Base-by-base conservation (phyloP, 2,329 filamentous ascomycete genomes). In the Phaeosphaeriaceae sp. region DNA sequence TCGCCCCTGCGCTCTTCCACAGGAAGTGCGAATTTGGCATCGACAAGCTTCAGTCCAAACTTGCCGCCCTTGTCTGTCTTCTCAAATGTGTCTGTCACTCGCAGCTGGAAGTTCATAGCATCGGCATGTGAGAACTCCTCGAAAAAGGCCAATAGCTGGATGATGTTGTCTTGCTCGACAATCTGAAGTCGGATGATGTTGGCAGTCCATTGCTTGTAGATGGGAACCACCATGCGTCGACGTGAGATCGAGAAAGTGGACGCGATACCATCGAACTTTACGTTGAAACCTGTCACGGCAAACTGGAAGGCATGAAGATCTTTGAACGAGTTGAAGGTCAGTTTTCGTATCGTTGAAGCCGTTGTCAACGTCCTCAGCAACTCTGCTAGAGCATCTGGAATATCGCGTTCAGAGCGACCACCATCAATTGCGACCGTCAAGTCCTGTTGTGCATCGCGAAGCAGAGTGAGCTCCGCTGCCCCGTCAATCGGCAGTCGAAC, bases 191-290 rank as follows among this genome's bases (percentile, higher is more conserved):
- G 88, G 9, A 91, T 91, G 40, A 84, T 85, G n/a, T 84, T 87
- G 2, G 93, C 91, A 72, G 96, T 92, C 91, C 92, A 96, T 76
- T 95, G 95, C 80, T 97, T 96, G 80, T 96, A 91, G 65, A 97
- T 94, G 0, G 92, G 92, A 17, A 96, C 92, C 13, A 97, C 91
- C 89, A 93, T 95, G 65, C 91, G 87, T 49, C 91, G 88, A 27
- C 93, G 88, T 1, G 93, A 89, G 64, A 97, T 96, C 57, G 90
- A 88, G 75, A 97, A 91, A 0, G 87, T 88, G 7, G 85, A 82
- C 6, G 92, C 92, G 52, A 91, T 69, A 25, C 76, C 76, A 46
- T 76, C 75, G 49, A 76, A 78, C 63, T 72, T 80, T 17, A 97
- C 91, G 24, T 83, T 83, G 76, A 90, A 96, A 0, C 93, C 92